phyloP scores from a whole-genome alignment of 345 rosid genomes.

The Corymbia maculata region DNA sequence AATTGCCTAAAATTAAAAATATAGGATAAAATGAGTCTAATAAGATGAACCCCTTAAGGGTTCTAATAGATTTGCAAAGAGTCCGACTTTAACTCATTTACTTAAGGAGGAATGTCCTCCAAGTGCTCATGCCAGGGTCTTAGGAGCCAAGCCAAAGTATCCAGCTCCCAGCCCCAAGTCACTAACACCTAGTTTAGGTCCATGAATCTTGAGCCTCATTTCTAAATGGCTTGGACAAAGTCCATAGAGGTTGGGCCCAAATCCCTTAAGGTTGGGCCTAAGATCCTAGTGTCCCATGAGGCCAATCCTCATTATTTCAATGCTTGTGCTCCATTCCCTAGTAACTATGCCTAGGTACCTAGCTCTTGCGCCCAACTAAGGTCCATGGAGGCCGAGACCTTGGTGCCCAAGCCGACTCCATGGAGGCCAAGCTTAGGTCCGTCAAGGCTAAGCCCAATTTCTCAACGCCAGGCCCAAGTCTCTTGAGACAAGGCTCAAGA shows the following conservation, averaged over 20 bases:
- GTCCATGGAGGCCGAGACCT: background rate
- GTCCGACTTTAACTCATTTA: background rate
- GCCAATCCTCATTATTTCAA: accelerated
- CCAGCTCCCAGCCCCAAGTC: background rate
- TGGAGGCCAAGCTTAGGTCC: background rate
- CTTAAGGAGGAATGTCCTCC: background rate
- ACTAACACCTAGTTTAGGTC: background rate
- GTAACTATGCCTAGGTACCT: accelerated
- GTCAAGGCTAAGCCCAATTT: no score
- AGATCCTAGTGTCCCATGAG: background rate
- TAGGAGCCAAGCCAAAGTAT: background rate
- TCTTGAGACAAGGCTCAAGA: background rate
- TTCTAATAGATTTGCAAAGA: background rate
- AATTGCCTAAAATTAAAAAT: background rate
- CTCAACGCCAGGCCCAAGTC: no score
- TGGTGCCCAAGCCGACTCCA: background rate
- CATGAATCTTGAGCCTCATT: background rate
- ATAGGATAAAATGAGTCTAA: background rate
- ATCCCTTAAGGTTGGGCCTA: accelerated
- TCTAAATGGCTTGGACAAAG: background rate
- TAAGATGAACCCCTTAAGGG: background rate
- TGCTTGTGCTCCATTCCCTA: background rate
- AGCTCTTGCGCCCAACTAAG: accelerated
- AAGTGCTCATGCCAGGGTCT: background rate
- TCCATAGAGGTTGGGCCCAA: background rate